Evolutionary conservation across 2,329 filamentous ascomycete genomes (phyloP).

Genomic region (Lachnellula suecica): DNA sequence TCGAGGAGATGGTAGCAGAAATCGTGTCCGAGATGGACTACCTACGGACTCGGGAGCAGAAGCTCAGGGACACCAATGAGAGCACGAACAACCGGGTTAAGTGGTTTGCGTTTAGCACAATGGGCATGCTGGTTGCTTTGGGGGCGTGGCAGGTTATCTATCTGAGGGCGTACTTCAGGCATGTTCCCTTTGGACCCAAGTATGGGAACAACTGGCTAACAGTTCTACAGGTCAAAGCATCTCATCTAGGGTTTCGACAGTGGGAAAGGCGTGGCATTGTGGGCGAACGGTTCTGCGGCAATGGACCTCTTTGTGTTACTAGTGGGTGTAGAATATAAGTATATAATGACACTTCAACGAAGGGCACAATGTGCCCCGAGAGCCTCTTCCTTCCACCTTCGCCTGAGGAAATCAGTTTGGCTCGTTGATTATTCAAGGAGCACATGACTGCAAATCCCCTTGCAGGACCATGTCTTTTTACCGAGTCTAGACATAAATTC

Average conservation of each 20-base stretch:
- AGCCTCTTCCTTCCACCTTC: no score
- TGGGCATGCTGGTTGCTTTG: slow-evolving; percentile 83
- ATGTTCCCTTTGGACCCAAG: slow-evolving; percentile 25
- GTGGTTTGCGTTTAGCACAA: slow-evolving; percentile 95
- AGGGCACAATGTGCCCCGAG: slow-evolving; percentile 10
- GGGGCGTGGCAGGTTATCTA: slow-evolving; percentile 99
- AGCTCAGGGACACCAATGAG: slow-evolving; percentile 97
- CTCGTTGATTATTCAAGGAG: no score
- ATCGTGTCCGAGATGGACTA: slow-evolving; percentile 97
- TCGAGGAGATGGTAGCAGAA: slow-evolving; percentile 88
- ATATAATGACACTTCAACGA: slow-evolving; percentile 23
- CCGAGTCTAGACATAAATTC: no score
- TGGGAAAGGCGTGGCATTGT: slow-evolving; percentile 8
- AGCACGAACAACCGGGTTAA: slow-evolving; percentile 98
- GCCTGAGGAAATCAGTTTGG: no score
- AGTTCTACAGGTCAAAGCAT: slow-evolving; percentile 59
- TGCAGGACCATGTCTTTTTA: no score
- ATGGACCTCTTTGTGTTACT: slow-evolving; percentile 27
- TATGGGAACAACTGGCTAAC: slow-evolving; percentile 12
- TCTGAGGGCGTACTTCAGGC: slow-evolving; percentile 94
- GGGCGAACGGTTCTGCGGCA: slow-evolving; percentile 12
- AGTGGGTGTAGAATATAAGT: slow-evolving; percentile 24
- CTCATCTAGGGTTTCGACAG: slow-evolving; percentile 51
- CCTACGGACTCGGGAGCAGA: slow-evolving; percentile 85
- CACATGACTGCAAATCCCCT: no score